A percentile compares a stretch with the other conserved stretches of the same genome.
Evolutionary conservation across 352 stramenopile genomes (phyloP).

Genomic region (Phytophthora pisi): DNA sequence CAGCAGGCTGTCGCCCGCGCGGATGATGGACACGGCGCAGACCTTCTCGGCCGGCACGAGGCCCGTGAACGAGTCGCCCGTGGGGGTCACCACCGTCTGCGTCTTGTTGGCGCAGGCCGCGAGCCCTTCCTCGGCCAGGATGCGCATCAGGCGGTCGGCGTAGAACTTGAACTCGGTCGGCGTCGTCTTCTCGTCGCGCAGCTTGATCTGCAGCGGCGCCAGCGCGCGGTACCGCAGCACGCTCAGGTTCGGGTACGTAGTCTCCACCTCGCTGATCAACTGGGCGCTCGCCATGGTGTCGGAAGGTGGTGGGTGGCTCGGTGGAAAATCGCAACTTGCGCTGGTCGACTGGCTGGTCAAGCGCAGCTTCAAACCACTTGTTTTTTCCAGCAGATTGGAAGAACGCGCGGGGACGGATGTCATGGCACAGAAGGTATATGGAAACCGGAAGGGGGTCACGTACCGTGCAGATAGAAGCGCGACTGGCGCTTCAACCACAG

Average conservation of each 20-base stretch:
- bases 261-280: constrained; percentile 58
- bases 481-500: not conserved
- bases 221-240: constrained; percentile 74
- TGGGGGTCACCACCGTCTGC: constrained; percentile 71
- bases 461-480: not conserved
- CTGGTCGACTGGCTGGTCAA: constrained; percentile 6
- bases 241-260: constrained; percentile 64
- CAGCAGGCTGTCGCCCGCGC: constrained; percentile 90
- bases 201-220: constrained; percentile 69
- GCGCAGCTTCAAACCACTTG: constrained; percentile 9
- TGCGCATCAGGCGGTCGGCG: constrained; percentile 79
- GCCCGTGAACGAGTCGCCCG: constrained; percentile 62
- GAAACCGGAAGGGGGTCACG: not conserved
- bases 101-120: constrained; percentile 60
- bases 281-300: constrained; percentile 48
- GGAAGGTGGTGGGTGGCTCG: not conserved
- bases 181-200: constrained; percentile 70
- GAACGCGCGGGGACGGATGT: constrained; percentile 9
- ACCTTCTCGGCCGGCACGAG: constrained; percentile 67
- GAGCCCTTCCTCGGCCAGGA: constrained; percentile 78
- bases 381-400: constrained; percentile 21
- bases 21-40: constrained; percentile 94
- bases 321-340: constrained; percentile 22
- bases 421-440: not conserved
- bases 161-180: constrained; percentile 83